phyloP scores from a whole-genome alignment of 805 yeast genomes.

The Nakazawaea pomicola region DNA sequence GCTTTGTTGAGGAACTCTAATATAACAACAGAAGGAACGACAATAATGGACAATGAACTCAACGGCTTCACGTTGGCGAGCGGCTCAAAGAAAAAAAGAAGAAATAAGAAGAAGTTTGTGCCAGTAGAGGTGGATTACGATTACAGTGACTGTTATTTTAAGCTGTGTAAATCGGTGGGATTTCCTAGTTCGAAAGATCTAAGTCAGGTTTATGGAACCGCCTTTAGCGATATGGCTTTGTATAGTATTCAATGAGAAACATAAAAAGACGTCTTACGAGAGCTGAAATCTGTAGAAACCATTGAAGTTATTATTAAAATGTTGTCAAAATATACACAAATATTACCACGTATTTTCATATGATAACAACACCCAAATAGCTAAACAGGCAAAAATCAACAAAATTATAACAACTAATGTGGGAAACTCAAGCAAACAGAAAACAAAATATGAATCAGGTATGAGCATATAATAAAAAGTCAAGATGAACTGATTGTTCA shows the following conservation, averaged over 20 bases:
- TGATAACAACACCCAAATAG: background rate
- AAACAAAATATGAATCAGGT: background rate
- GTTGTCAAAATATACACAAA: background rate
- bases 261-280: too few relatives aligned
- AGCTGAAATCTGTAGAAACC: background rate
- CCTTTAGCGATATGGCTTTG: conserved; percentile 22
- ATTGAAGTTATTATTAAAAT: too few relatives aligned
- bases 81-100: conserved; percentile 3
- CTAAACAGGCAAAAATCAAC: background rate
- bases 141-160: conserved; percentile 18
- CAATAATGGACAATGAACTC: background rate
- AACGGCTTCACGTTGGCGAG: too few relatives aligned
- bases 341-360: conserved; percentile 1
- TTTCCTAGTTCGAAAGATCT: conserved; percentile 12
- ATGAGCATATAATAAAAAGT: too few relatives aligned
- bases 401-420: background rate
- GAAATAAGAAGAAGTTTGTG: conserved; percentile 17
- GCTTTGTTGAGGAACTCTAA: conserved; percentile 13
- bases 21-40: background rate
- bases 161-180: conserved; percentile 13
- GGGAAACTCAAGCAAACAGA: background rate
- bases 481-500: too few relatives aligned
- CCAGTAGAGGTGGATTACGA: conserved; percentile 21
- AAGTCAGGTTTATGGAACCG: conserved; percentile 18
- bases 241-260: conserved; percentile 8